phyloP scores from a whole-genome alignment of 371 early-diverging fungal species.

The Mortierella sp. region DNA sequence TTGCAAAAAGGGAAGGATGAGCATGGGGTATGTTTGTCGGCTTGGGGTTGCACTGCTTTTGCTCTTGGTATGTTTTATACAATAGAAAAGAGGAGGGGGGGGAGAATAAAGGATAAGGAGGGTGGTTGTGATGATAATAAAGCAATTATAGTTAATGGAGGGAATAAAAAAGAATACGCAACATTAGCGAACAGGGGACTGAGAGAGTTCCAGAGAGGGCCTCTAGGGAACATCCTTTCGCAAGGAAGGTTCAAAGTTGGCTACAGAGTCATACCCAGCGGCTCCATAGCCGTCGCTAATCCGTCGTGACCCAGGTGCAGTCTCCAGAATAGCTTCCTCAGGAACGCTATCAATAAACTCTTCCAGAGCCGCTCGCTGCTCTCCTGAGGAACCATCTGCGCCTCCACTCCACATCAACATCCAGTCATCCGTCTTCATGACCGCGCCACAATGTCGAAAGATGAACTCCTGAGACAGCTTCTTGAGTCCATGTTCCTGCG shows the following conservation, averaged over 20 bases:
- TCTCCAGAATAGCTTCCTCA: slow-evolving; percentile 43
- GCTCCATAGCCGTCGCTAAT: slow-evolving; percentile 32
- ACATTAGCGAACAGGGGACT: neutral
- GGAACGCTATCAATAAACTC: slow-evolving; percentile 56
- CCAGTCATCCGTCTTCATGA: slow-evolving; percentile 66
- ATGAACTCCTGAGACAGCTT: slow-evolving; percentile 68
- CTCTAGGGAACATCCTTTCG: slow-evolving; percentile 26
- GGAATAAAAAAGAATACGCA: neutral
- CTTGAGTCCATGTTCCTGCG: slow-evolving; percentile 70
- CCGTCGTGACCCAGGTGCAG: slow-evolving; percentile 19
- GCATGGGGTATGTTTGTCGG: slow-evolving; percentile 6
- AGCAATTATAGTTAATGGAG: neutral
- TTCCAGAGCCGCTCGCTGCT: slow-evolving; percentile 44
- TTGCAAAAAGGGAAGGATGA: neutral
- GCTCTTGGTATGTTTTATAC: slow-evolving; percentile 7
- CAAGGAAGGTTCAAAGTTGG: slow-evolving; percentile 36
- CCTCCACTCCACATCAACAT: slow-evolving; percentile 61
- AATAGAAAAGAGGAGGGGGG: neutral
- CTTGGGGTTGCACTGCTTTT: neutral
- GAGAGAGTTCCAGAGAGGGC: neutral
- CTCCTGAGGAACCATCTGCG: slow-evolving; percentile 32
- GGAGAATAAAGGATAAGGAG: no score
- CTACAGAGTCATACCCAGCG: slow-evolving; percentile 17
- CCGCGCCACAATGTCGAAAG: slow-evolving; percentile 66
- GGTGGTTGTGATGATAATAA: neutral